Percentiles rank a stretch among this genome's conserved stretches.
phyloP scores from a whole-genome alignment of 1,139 yeast genomes.

The Debaryomycetaceae sp. region DNA sequence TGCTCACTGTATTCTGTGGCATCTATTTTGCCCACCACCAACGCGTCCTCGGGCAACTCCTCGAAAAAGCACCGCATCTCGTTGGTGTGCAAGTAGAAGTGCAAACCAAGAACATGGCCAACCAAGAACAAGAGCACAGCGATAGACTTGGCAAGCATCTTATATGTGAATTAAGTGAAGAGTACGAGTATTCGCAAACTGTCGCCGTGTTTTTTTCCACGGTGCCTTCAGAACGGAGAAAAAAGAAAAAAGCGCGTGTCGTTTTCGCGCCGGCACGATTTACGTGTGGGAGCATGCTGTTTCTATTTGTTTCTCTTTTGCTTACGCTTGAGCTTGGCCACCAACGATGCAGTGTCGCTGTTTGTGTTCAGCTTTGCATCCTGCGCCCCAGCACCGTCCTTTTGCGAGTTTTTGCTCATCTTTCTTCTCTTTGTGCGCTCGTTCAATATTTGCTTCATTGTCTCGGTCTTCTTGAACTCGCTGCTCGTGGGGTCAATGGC shows the following conservation, averaged over 20 bases:
- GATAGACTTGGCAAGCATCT: slow-evolving; percentile 1
- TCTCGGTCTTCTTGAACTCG: slow-evolving; percentile 80
- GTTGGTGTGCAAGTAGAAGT: slow-evolving; percentile 43
- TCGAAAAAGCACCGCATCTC: slow-evolving; percentile 45
- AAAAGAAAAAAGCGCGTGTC: not conserved
- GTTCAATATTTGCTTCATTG: slow-evolving; percentile 76
- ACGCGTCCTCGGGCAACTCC: slow-evolving; percentile 38
- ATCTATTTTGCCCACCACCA: slow-evolving; percentile 43
- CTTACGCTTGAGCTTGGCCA: slow-evolving; percentile 35
- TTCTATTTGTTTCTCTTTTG: slow-evolving; percentile 10
- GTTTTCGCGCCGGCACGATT: slow-evolving; percentile 1
- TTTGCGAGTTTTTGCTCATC: slow-evolving; percentile 12
- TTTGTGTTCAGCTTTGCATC: slow-evolving; percentile 9
- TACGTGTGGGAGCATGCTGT: slow-evolving; percentile 1
- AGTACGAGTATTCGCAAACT: no score
- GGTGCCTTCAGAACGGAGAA: no score
- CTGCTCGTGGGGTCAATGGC: slow-evolving; percentile 90
- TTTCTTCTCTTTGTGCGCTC: slow-evolving; percentile 63
- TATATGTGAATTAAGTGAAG: no score
- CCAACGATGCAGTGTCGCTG: slow-evolving; percentile 20
- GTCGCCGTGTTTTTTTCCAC: no score
- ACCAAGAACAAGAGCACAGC: slow-evolving; percentile 4
- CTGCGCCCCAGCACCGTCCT: slow-evolving; percentile 4
- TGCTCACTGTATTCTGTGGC: slow-evolving; percentile 35
- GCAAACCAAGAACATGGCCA: slow-evolving; percentile 25